Base-by-base conservation (phyloP, 768 basidiomycete species). In the Tulasnella sp. region DNA sequence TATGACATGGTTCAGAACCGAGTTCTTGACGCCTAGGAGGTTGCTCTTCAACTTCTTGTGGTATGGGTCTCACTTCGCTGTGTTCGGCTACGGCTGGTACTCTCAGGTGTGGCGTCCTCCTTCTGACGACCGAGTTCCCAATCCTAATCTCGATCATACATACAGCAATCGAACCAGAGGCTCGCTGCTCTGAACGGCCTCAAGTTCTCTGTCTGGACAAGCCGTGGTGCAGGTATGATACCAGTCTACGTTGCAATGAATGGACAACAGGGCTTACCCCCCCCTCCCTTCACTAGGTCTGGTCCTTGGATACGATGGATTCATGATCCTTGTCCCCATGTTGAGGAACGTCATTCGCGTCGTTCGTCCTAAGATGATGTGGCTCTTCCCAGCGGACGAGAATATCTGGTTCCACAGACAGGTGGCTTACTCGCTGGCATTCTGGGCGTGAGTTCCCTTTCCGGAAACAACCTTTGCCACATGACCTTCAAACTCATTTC, bases 381-480 rank as follows among this genome's bases (percentile, higher is more conserved):
- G 92, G 89, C 85, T 93, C 77, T 91, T 97, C 87, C 95, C 95
- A 20, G 92, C 93, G 78, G 96, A 98, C 83, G 95, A 97, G 86
- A 94, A 94, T 81, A 92, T 97, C 82, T 96, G 95, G 96, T 95
- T 93, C 88, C 95, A 98, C 84, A 87, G 94, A 78, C 95, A 96
- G 83, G 93, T 97, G 67, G 96, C 96, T 23, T 98, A 98, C 84
- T 93, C 92, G 9, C 91, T 96, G 89, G 91, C 94, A 3, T 96
- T 97, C 86, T 96, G 92, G 92, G 86, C 93, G 76, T 77, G 16
- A 29, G 76, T 71, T 37, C 35, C 57, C 26, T n/a, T 77, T 44
- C 70, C 46, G 44, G 51, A 23, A 20, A 51, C 51, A 51, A n/a
- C 51, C 51, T 51, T 5, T 13, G 6, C 26, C 20, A 7, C 70